Evolutionary conservation across 306 rosid species (phyloP), one percentile per base, ranked within the genome.

Genomic region (Cicer bijugum): DNA sequence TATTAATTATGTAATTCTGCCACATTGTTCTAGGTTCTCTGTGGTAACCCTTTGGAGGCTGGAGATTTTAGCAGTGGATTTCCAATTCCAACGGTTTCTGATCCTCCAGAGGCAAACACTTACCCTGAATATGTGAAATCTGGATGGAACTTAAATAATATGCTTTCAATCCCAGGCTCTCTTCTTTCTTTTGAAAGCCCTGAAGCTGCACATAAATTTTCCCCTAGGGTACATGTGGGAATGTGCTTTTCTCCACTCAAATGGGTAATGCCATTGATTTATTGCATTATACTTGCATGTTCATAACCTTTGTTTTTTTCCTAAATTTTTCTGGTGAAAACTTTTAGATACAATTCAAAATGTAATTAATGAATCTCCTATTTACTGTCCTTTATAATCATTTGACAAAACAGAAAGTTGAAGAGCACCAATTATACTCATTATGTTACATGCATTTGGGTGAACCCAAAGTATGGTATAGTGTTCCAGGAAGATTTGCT

Each of bases 101-200:
- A 75, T 81, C 67, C 75, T 77, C 28, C 16, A 46, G 81, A 42
- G 43, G 60, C 76, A 51, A 5, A 78, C 52, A 33, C 51, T 70
- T 66, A 58, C 82, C 57, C 76, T 79, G 83, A 87, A 80, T 84
- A 78, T 76, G 44, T 80, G 82, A 79, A 78, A 57, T 86, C 92
- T 78, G 90, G 97, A 52, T 94, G 97, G 97, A 91, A 91, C 84
- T 86, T 94, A 78, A 89, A 88, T 67, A 83, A 87, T 67, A 78
- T 89, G 46, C 73, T 64, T 43, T 79, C 55, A 75, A 75, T 84
- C 43, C 78, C 88, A 0, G 89, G 93, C 38, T 94, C 97, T 75
- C 91, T 94, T 76, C 94, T 94, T 78, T 89, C 92, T 64, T 88
- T 91, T 17, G 97, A 94, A 81, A 86, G 83, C 84, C 59, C 62